Evolutionary conservation across 129 eudicot genomes (phyloP).

Genomic region (Flaveria bidentis): DNA sequence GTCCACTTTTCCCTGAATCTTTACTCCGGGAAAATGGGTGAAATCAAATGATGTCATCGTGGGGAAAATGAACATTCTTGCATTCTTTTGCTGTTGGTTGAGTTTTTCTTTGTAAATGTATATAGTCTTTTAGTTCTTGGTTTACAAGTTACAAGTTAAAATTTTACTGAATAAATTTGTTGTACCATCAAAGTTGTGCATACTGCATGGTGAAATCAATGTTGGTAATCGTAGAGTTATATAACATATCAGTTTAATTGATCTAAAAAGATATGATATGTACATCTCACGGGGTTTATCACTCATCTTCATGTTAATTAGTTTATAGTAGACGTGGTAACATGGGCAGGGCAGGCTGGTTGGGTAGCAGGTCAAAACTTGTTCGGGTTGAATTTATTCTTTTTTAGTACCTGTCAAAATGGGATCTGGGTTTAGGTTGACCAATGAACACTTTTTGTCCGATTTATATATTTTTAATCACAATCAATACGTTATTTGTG

Average conservation of each 20-base stretch:
- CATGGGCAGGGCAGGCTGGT: not conserved
- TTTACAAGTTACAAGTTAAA: too few species aligned
- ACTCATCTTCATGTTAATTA: not conserved
- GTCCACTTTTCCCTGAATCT: slow-evolving; percentile 5
- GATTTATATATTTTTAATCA: not conserved
- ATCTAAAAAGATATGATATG: not conserved
- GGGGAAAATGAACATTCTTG: not conserved
- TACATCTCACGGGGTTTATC: not conserved
- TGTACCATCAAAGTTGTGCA: too few species aligned
- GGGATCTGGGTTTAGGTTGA: not conserved
- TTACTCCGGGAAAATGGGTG: not conserved
- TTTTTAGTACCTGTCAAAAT: not conserved
- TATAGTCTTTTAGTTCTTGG: not conserved
- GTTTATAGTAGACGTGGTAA: not conserved
- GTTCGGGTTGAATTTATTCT: not conserved
- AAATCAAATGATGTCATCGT: slow-evolving; percentile 3
- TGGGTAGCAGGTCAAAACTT: not conserved
- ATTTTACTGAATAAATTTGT: too few species aligned
- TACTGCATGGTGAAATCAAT: too few species aligned
- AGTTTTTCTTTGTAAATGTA: not conserved
- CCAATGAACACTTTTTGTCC: not conserved
- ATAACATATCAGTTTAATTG: not conserved
- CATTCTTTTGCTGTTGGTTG: not conserved
- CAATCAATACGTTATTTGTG: not conserved
- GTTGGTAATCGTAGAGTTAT: not conserved